Conservation (phyloP, 495 filamentous ascomycete genomes). For the Podospora comata region DNA sequence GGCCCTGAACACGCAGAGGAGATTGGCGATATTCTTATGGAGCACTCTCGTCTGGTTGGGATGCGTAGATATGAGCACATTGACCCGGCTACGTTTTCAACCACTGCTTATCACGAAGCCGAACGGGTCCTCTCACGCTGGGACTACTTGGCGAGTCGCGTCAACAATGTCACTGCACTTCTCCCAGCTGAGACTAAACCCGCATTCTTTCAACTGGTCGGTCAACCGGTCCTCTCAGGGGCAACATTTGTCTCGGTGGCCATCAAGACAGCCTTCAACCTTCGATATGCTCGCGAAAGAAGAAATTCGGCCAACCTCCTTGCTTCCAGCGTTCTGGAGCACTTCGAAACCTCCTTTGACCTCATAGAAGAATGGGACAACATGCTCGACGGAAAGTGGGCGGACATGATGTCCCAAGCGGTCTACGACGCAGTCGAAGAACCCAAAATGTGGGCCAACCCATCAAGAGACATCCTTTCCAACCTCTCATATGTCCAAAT, state of each 20-base stretch:
- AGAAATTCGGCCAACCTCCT: constrained; percentile 57
- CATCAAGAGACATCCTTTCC: constrained; percentile 54
- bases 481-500: constrained; percentile 48
- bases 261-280: constrained; percentile 46
- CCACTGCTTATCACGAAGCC: constrained; percentile 59
- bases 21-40: constrained; percentile 51
- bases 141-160: constrained; percentile 43
- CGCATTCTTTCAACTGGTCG: constrained; percentile 59
- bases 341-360: constrained; percentile 54
- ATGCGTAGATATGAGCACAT: constrained; percentile 56
- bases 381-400: constrained; percentile 60
- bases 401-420: constrained; percentile 52
- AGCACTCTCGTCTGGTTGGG: constrained; percentile 52
- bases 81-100: constrained; percentile 49
- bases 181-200: constrained; percentile 38
- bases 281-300: constrained; percentile 53
- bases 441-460: constrained; percentile 48
- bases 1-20: constrained; percentile 39
- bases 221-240: constrained; percentile 56
- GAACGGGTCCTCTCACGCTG: constrained; percentile 54
- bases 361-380: constrained; percentile 56
- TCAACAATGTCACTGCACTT: constrained; percentile 43
- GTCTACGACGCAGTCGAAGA: constrained; percentile 39
- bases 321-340: constrained; percentile 47
- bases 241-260: constrained; percentile 51